Evolutionary conservation across 352 stramenopile genomes (phyloP).

Genomic region (Paralagenidium karlingii): DNA sequence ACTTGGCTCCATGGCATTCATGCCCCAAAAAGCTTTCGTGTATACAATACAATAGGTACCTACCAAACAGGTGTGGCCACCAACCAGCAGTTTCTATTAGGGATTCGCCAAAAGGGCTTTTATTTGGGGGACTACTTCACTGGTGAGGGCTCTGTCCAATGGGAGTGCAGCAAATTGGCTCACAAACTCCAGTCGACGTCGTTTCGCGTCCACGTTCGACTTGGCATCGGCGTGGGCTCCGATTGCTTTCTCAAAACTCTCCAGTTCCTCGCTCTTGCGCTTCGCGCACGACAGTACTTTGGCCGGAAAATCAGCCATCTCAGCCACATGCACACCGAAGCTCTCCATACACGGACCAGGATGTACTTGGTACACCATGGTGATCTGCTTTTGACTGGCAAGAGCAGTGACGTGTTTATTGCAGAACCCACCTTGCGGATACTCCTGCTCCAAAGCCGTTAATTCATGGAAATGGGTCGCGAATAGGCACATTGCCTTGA

Average conservation of each 20-base stretch:
- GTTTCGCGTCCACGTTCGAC: conserved; percentile 2
- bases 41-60: conserved; percentile 5
- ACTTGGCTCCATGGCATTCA: conserved; percentile 4
- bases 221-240: conserved; percentile 1
- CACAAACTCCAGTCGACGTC: background rate
- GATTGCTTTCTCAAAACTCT: conserved; percentile 54
- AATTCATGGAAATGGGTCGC: conserved; percentile 99
- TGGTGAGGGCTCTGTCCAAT: too few species aligned
- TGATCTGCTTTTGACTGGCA: conserved; percentile 61
- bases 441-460: conserved; percentile 82
- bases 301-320: conserved; percentile 93
- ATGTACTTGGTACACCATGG: conserved; percentile 88
- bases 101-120: background rate
- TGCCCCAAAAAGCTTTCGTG: conserved; percentile 1
- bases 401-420: conserved; percentile 97
- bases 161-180: background rate
- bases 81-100: background rate
- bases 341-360: conserved; percentile 94
- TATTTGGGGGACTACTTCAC: background rate
- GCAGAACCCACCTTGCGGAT: conserved; percentile 52
- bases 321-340: conserved; percentile 98
- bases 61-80: background rate
- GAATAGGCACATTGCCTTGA: conserved; percentile 86
- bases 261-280: conserved; percentile 91
- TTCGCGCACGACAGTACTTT: conserved; percentile 90